phyloP scores from a whole-genome alignment of 257 asterid species.

The Nicotiana attenuata region DNA sequence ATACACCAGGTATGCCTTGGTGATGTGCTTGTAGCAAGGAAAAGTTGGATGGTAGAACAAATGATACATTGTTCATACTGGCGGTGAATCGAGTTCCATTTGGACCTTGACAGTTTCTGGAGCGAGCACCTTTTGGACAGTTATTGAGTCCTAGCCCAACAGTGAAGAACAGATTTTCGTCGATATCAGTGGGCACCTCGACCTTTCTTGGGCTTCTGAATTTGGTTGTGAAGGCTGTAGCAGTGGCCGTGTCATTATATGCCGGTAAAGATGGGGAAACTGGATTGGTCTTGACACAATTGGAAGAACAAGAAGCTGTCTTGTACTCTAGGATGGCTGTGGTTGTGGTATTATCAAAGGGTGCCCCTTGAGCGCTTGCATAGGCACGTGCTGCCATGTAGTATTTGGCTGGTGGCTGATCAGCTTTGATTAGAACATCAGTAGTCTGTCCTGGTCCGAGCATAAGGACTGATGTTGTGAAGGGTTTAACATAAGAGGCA shows the following conservation, averaged over 20 bases:
- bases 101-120: constrained; percentile 73
- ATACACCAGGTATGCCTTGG: constrained; percentile 73
- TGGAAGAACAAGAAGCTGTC: constrained; percentile 42
- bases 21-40: constrained; percentile 79
- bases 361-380: constrained; percentile 79
- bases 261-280: no score
- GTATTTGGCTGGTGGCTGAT: constrained; percentile 59
- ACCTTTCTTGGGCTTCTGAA: constrained; percentile 48
- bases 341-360: constrained; percentile 86
- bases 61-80: constrained; percentile 86
- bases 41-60: constrained; percentile 66
- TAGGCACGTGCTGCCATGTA: constrained; percentile 80
- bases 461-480: constrained; percentile 77
- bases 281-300: not conserved
- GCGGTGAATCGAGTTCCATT: constrained; percentile 82
- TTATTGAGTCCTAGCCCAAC: constrained; percentile 73
- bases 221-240: constrained; percentile 9
- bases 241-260: no score
- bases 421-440: constrained; percentile 66
- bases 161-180: constrained; percentile 50
- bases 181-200: no score
- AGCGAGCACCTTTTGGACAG: constrained; percentile 46
- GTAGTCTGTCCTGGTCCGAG: constrained; percentile 98
- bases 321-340: constrained; percentile 80
- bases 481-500: constrained; percentile 71